phyloP scores from a whole-genome alignment of 805 yeast species.

The Cyberlindnera misumaiensis region DNA sequence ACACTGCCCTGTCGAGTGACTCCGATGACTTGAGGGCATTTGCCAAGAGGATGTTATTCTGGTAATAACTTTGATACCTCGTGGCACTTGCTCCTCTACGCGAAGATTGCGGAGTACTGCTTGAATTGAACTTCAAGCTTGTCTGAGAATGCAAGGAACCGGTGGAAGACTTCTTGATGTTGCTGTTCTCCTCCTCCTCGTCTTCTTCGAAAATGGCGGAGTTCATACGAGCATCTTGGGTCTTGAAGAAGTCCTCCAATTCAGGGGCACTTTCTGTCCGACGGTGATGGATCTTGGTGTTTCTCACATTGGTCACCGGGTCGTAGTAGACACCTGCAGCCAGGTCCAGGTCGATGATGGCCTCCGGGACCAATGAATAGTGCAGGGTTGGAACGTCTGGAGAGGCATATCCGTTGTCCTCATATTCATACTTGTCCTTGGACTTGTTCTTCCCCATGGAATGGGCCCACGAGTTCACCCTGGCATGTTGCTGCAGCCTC shows the following conservation, averaged over 20 bases:
- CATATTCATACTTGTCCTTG: conserved; percentile 3
- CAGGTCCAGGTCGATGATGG: conserved; percentile 49
- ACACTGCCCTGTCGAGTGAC: conserved; percentile 17
- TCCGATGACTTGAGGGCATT: conserved; percentile 38
- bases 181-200: conserved; percentile 12
- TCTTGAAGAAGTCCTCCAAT: conserved; percentile 28
- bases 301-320: conserved; percentile 22
- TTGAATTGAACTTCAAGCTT: conserved; percentile 12
- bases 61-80: conserved; percentile 42
- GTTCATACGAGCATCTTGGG: conserved; percentile 17
- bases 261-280: conserved; percentile 55
- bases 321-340: conserved; percentile 35
- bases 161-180: conserved; percentile 16
- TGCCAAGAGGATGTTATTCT: conserved; percentile 36
- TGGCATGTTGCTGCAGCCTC: conserved; percentile 23
- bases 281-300: conserved; percentile 34
- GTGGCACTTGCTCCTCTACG: conserved; percentile 39
- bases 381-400: conserved; percentile 18
- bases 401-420: conserved; percentile 19
- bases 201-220: conserved; percentile 28
- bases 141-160: conserved; percentile 7
- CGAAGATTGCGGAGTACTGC: conserved; percentile 25
- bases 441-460: conserved; percentile 17
- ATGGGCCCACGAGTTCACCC: conserved; percentile 35
- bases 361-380: conserved; percentile 36